Conservation (phyloP, 1,284 basidiomycete species). For the Trichosporon faecale region DNA sequence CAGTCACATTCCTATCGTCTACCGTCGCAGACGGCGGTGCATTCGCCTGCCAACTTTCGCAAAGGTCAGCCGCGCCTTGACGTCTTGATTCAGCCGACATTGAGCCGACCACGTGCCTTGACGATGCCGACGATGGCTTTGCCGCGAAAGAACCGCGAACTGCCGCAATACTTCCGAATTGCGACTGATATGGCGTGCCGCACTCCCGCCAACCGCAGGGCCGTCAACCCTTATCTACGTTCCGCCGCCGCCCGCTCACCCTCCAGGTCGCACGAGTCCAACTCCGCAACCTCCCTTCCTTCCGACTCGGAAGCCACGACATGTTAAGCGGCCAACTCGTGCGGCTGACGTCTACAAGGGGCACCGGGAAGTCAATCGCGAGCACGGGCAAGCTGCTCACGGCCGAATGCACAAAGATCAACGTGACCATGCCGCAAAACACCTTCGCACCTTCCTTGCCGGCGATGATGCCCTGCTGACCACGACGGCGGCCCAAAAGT, state of each 20-base stretch:
- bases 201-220: not conserved
- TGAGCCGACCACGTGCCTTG: slow-evolving; percentile 1
- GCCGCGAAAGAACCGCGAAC: not conserved
- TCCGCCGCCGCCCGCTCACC: not conserved
- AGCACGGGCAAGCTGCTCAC: too few species aligned
- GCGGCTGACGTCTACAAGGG: too few species aligned
- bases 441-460: too few species aligned
- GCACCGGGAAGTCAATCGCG: too few species aligned
- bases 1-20: not conserved
- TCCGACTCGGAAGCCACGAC: not conserved
- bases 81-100: not conserved
- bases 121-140: not conserved
- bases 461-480: too few species aligned
- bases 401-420: too few species aligned
- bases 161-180: not conserved
- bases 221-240: not conserved
- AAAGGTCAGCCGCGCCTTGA: not conserved
- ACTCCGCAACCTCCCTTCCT: not conserved
- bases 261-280: not conserved
- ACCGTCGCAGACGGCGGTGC: not conserved
- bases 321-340: not conserved
- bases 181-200: not conserved
- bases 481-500: too few species aligned
- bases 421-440: too few species aligned
- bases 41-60: not conserved